phyloP scores from a whole-genome alignment of 805 yeast species.

The Candida fluviatilis region DNA sequence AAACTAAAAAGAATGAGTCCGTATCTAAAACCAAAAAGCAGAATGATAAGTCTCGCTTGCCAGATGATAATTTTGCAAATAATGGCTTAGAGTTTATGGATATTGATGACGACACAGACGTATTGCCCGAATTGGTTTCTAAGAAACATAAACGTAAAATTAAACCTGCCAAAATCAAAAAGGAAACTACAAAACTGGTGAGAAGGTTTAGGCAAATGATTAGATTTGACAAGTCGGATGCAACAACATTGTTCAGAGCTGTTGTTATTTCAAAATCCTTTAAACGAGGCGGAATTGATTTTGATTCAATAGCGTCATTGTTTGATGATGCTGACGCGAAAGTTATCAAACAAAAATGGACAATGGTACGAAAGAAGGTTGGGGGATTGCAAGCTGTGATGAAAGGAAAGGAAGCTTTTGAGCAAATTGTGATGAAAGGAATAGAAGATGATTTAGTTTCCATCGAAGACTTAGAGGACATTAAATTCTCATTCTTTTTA shows the following conservation, averaged over 20 bases:
- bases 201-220: conserved; percentile 12
- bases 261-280: conserved; percentile 67
- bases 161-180: conserved; percentile 5
- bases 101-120: neutral
- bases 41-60: neutral
- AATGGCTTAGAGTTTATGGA: neutral
- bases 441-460: conserved; percentile 53
- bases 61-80: neutral
- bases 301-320: conserved; percentile 53
- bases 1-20: neutral
- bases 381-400: conserved; percentile 50
- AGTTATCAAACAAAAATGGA: conserved; percentile 64
- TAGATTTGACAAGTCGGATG: conserved; percentile 41
- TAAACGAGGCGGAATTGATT: conserved; percentile 52
- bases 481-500: conserved; percentile 50
- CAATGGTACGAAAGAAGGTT: conserved; percentile 50
- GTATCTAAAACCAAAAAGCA: neutral
- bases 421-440: conserved; percentile 53
- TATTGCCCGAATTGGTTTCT: conserved; percentile 8
- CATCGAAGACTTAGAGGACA: conserved; percentile 44
- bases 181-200: neutral
- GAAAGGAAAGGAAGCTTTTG: conserved; percentile 64
- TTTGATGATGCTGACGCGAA: conserved; percentile 42
- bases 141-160: conserved; percentile 11
- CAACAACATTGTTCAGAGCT: conserved; percentile 54